Evolutionary conservation across 208 protist species (phyloP), one percentile per base, ranked within the genome.

Genomic region (Leishmania arabica): DNA sequence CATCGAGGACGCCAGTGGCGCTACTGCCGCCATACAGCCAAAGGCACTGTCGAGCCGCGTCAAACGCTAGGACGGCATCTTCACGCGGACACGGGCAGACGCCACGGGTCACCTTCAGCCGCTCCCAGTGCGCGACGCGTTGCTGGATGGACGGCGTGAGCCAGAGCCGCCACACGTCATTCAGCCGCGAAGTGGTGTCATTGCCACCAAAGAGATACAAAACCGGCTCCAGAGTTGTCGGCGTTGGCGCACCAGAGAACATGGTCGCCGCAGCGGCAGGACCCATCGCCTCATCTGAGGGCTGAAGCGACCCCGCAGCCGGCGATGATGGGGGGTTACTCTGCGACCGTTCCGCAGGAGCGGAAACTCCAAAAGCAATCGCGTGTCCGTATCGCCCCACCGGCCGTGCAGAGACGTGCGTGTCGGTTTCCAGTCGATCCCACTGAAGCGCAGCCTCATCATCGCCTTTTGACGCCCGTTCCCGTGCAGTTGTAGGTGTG

Each of bases 161-260:
- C 62, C 66, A 71, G 58, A 94, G 84, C 19, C 86, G 85, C 90
- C 91, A 94, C 58, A 94, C 73, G 74, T 94, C 91, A 82, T 92
- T 92, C 62, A 89, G 79, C 27, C 83, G 84, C 2, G 68, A 77
- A 40, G 75, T 21, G n/a, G 84, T 88, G 68, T 94, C 85, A 77
- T 90, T 92, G 8, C 91, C 91, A 49, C 89, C 91, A 85, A 94
- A 94, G 4, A 94, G 72, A 72, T 91, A 94, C 24, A 88, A 42
- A 34, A 90, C 87, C 24, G 84, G 80, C 84, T 82, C 76, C 42
- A n/a, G 4, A 9, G 9, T 37, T 9, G 77, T 40, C 75, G 19
- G 42, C n/a, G 62, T 40, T 37, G 31, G 49, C 17, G 71, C 17
- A 34, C 21, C 56, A 65, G 56, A 66, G 11, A 47, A 1, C 27